phyloP scores from a whole-genome alignment of 2,329 filamentous ascomycete genomes.

The Trichoderma oligosporum region DNA sequence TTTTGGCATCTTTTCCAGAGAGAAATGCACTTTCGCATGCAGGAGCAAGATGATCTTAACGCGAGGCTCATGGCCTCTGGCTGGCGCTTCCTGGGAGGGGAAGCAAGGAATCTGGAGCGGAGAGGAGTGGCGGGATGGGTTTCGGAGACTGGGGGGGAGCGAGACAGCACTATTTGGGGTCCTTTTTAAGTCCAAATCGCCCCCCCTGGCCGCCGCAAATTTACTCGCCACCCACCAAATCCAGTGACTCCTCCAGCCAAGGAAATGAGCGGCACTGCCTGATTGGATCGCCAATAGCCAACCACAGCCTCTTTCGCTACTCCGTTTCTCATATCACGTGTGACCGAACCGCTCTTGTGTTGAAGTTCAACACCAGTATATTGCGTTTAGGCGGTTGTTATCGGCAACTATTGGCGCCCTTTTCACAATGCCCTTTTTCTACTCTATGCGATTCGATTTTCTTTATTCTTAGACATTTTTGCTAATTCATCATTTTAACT shows the following conservation, averaged over 20 bases:
- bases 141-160: constrained; percentile 38
- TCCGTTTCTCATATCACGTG: constrained; percentile 11
- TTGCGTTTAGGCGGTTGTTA: neutral
- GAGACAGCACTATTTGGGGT: constrained; percentile 52
- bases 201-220: constrained; percentile 20
- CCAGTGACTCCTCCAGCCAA: constrained; percentile 17
- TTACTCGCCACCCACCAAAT: constrained; percentile 3
- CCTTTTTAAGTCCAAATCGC: constrained; percentile 48
- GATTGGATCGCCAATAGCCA: constrained; percentile 17
- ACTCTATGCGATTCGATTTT: neutral
- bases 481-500: constrained; percentile 25
- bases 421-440: neutral
- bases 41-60: constrained; percentile 18
- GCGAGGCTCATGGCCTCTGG: neutral
- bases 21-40: neutral
- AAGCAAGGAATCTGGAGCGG: constrained; percentile 27
- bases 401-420: neutral
- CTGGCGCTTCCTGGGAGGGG: constrained; percentile 32
- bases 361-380: neutral
- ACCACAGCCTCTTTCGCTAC: neutral
- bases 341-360: neutral
- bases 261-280: constrained; percentile 8
- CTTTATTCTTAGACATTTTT: neutral
- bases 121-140: constrained; percentile 26
- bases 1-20: neutral